A percentile compares a stretch with the other conserved stretches of the same genome.
phyloP scores from a whole-genome alignment of 352 stramenopile genomes.

The Thalassiosira pacifica region DNA sequence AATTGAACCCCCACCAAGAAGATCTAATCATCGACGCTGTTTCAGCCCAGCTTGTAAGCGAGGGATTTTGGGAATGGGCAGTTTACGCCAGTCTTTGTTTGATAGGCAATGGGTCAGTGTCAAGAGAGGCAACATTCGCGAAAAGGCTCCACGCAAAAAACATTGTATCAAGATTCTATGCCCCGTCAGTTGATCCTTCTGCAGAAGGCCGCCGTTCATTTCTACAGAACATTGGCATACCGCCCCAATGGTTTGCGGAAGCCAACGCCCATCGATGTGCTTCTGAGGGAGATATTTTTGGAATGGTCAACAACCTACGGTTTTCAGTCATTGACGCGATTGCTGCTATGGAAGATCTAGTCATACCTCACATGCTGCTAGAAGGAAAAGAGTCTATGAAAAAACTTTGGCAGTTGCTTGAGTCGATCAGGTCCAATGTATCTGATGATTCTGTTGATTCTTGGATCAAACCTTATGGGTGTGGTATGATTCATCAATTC shows the following conservation, averaged over 20 bases:
- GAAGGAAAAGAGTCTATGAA: constrained; percentile 51
- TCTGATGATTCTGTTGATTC: constrained; percentile 41
- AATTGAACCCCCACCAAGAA: constrained; percentile 66
- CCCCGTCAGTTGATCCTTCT: constrained; percentile 33
- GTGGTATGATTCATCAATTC: constrained; percentile 54
- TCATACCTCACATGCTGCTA: constrained; percentile 62
- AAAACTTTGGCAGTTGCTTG: constrained; percentile 49
- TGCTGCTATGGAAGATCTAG: constrained; percentile 46
- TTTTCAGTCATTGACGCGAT: constrained; percentile 53
- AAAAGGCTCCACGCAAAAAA: constrained; percentile 65
- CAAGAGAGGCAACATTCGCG: constrained; percentile 37
- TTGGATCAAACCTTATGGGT: constrained; percentile 55
- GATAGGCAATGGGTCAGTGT: constrained; percentile 32
- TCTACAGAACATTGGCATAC: constrained; percentile 72
- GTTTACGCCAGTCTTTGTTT: constrained; percentile 79
- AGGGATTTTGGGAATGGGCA: constrained; percentile 82
- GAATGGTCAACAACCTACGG: constrained; percentile 48
- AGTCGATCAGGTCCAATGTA: constrained; percentile 42
- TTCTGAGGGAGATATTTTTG: constrained; percentile 62
- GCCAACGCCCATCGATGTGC: constrained; percentile 61
- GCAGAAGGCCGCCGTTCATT: constrained; percentile 64
- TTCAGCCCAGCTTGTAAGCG: constrained; percentile 73
- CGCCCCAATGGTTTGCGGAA: constrained; percentile 74
- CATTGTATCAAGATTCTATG: constrained; percentile 71
- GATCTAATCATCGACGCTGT: constrained; percentile 70